Conservation (phyloP, 2,329 filamentous ascomycete genomes). For the Pseudopyricularia javanii region DNA sequence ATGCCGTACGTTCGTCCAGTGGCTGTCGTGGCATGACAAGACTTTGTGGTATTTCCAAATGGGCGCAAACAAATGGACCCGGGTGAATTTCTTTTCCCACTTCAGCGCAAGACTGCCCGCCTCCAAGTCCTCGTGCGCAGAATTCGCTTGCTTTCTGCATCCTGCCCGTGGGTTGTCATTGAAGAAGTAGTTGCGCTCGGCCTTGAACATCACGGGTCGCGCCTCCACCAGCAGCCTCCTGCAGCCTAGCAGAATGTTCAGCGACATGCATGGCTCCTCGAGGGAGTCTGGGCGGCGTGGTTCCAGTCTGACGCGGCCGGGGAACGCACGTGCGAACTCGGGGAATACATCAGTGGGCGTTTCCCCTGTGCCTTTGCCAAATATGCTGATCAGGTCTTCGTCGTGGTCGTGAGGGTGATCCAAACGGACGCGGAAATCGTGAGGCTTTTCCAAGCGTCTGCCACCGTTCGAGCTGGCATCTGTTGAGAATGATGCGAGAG, state of each 20-base stretch:
- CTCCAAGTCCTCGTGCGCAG: not conserved
- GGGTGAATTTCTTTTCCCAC: not conserved
- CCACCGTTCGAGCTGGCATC: not conserved
- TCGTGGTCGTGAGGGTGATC: not conserved
- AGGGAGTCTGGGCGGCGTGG: not conserved
- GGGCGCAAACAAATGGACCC: not conserved
- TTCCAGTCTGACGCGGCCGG: not conserved
- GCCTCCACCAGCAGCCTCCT: not conserved
- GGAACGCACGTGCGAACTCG: not conserved
- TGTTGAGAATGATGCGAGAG: not conserved
- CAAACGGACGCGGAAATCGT: not conserved
- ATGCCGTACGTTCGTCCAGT: not conserved
- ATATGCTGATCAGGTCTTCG: not conserved
- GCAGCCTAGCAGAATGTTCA: not conserved
- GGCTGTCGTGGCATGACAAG: not conserved
- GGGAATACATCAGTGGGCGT: not conserved
- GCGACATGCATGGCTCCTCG: not conserved
- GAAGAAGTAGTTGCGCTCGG: not conserved
- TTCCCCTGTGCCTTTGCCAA: not conserved
- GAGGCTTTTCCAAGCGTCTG: not conserved
- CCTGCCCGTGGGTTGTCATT: not conserved
- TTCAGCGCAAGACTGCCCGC: not conserved
- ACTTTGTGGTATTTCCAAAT: not conserved
- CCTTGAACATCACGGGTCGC: not conserved
- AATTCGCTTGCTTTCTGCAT: too few relatives aligned